Base-by-base conservation (phyloP, 345 rosid species). In the Eucalyptus marginata region DNA sequence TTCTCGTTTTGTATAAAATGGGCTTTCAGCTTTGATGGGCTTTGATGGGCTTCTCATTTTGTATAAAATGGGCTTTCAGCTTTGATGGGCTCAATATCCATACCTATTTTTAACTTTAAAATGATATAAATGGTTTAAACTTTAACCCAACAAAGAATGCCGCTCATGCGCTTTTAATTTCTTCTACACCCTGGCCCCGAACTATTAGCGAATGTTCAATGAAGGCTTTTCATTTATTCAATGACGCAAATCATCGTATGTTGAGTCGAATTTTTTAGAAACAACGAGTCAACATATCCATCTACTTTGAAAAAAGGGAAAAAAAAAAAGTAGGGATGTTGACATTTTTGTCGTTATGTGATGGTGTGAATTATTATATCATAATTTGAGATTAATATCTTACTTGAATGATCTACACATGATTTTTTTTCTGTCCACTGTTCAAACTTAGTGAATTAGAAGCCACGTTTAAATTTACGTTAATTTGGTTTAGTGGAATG, bases 121-220 rank as follows among this genome's bases (percentile, higher is more conserved):
- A 27, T 11, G 15, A 27, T 13, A 27, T 13, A 9, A 5, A 59
- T 59, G 2, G 4, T 1, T 0, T 3, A 0, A 0, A 58, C 3
- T 58, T 58, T 25, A 58, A 58, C 7, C 14, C 14, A 0, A 58
- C 1, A 27, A 10, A 2, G 0, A 58, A 10, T 5, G 3, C 0
- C 16, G 31, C 27, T 1, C 16, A 5, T 11, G 3, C 0, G 12
- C 3, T 27, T 59, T 59, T 59, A 5, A 59, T 59, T 59, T 59
- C 0, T 27, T 59, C 1, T 3, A 2, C 27, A 27, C 2, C n/a
- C n/a, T n/a, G 1, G 4, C 31, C 7, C 27, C 27, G 2, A 27
- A 27, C 3, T 59, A 27, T 59, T 27, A 59, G 16, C 3, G 5
- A 27, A 59, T 12, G 66, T 59, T 59, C 31, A 6, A 0, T 59